These are phyloP conservation scores for Juncus effusus DNA, from an alignment of 176 grass and related monocot species.

Conservation along the genomic window DNA sequence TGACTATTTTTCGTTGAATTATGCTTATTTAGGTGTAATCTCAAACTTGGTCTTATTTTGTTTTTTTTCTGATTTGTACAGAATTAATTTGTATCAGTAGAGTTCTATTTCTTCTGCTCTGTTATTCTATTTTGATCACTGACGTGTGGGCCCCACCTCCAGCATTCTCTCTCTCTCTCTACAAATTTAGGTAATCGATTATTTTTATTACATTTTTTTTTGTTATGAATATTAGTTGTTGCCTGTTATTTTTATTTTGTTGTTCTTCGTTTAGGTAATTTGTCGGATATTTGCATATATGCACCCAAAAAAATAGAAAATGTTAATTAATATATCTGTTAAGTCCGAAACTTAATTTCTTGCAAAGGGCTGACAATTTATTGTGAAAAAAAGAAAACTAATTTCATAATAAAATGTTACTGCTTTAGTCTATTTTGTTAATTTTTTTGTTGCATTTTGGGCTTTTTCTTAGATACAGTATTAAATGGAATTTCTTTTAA, in stretches of 20 bases:
- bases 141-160: slow-evolving; percentile 1
- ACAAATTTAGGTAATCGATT: slow-evolving; percentile 8
- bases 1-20: slow-evolving; percentile 5
- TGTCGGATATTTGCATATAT: too few relatives aligned
- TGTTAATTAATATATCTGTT: too few relatives aligned
- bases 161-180: not conserved
- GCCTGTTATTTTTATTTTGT: not conserved
- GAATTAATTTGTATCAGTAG: slow-evolving; percentile 5
- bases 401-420: too few relatives aligned
- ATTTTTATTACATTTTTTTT: not conserved
- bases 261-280: too few relatives aligned
- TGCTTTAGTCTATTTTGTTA: too few relatives aligned
- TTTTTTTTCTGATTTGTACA: slow-evolving; percentile 1
- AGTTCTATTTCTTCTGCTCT: slow-evolving; percentile 10
- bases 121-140: slow-evolving; percentile 2
- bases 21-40: not conserved
- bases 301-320: too few relatives aligned
- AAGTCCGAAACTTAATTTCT: too few relatives aligned
- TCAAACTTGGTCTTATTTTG: not conserved
- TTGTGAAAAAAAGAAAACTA: too few relatives aligned
- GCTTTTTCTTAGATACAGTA: too few relatives aligned
- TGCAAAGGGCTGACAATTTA: too few relatives aligned
- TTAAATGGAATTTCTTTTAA: too few relatives aligned
- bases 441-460: too few relatives aligned
- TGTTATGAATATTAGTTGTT: not conserved